These are phyloP conservation scores for Cenchrus americanus DNA, from an alignment of 176 grass and related monocot genomes.

Conservation along the genomic window DNA sequence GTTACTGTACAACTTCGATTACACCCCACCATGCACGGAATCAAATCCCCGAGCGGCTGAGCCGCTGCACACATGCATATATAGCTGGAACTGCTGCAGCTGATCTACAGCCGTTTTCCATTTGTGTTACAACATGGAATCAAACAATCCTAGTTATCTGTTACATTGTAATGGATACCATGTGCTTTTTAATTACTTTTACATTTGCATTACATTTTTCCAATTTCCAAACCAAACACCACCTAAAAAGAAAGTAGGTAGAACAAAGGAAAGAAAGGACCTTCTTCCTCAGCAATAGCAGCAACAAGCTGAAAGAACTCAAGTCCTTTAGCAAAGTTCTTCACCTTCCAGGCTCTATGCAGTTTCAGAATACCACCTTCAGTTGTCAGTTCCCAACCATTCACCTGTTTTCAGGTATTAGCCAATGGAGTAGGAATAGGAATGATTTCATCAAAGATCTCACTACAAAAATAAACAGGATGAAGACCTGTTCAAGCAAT, in stretches of 20 bases:
- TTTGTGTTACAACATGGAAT: too few species aligned
- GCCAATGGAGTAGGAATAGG: neutral
- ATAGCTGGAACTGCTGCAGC: too few species aligned
- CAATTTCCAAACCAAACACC: too few species aligned
- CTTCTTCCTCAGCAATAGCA: conserved; percentile 82
- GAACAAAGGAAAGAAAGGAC: conserved; percentile 45
- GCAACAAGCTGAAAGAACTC: conserved; percentile 91
- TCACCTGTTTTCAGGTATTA: conserved; percentile 58
- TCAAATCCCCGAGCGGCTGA: too few species aligned
- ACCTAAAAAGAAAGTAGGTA: neutral
- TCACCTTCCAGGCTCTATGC: conserved; percentile 78
- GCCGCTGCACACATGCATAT: too few species aligned
- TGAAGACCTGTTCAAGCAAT: conserved; percentile 68
- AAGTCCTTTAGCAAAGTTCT: conserved; percentile 84
- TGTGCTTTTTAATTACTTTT: too few species aligned
- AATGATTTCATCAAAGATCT: neutral
- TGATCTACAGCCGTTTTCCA: too few species aligned
- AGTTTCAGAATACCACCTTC: conserved; percentile 71
- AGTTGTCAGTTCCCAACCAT: conserved; percentile 63
- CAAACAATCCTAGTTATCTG: too few species aligned
- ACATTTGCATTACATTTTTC: too few species aligned
- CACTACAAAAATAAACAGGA: neutral
- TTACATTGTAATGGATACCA: too few species aligned
- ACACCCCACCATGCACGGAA: too few species aligned
- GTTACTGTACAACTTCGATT: too few species aligned